These are phyloP conservation scores for Pythium pyrilobum DNA, from an alignment of 352 stramenopile genomes.

Conservation along the genomic window DNA sequence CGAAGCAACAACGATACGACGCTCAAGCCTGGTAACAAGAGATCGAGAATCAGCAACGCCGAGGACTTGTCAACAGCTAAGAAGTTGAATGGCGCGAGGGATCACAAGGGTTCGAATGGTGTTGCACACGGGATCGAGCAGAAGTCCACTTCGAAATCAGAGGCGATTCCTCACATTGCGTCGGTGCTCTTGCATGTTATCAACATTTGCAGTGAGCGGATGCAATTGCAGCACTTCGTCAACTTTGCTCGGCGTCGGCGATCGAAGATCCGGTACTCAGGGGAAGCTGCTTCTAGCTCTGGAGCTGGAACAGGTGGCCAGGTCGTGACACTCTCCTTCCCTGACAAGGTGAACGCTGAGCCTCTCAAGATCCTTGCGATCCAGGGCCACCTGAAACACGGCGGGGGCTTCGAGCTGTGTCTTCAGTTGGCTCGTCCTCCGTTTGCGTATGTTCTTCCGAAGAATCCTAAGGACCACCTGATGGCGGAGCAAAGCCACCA, in stretches of 20 bases:
- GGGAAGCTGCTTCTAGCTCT: constrained; percentile 53
- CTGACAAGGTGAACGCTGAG: constrained; percentile 79
- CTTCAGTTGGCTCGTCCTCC: constrained; percentile 55
- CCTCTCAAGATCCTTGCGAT: constrained; percentile 74
- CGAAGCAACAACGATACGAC: constrained; percentile 31
- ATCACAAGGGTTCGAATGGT: constrained; percentile 6
- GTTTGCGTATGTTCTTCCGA: constrained; percentile 68
- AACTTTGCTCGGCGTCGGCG: constrained; percentile 82
- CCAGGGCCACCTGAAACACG: constrained; percentile 74
- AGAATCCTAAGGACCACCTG: constrained; percentile 48
- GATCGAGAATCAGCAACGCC: constrained; percentile 11
- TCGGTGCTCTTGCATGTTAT: constrained; percentile 79
- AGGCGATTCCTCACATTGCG: constrained; percentile 55
- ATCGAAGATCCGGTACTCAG: constrained; percentile 79
- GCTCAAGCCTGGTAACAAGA: constrained; percentile 35
- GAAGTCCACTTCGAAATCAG: background rate
- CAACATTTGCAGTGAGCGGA: constrained; percentile 78
- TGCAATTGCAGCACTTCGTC: constrained; percentile 84
- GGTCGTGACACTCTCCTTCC: constrained; percentile 83
- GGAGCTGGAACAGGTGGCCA: constrained; percentile 65
- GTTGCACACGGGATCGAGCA: constrained; percentile 2
- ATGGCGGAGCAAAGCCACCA: constrained; percentile 63
- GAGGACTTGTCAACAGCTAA: constrained; percentile 25
- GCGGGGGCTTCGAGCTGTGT: constrained; percentile 71
- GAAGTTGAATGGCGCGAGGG: constrained; percentile 19